A percentile compares a stretch with the other conserved stretches of the same genome.
Conservation (phyloP, 495 filamentous ascomycete species). For the Lineolata rhizophorae region DNA sequence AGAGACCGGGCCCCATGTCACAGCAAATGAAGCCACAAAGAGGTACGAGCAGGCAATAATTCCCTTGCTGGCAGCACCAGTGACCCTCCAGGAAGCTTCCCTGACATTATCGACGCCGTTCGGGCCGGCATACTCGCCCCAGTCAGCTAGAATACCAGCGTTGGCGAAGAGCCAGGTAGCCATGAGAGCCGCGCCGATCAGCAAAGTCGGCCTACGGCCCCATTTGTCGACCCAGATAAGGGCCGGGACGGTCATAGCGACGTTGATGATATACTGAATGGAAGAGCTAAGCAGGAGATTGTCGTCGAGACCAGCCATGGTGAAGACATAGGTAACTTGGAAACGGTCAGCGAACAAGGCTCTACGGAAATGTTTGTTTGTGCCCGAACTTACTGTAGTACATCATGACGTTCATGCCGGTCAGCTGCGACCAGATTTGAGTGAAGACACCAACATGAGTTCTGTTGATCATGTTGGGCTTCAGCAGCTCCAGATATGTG, state of each 20-base stretch:
- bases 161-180: slow-evolving; percentile 30
- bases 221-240: slow-evolving; percentile 53
- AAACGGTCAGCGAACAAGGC: too few species aligned
- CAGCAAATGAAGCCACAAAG: slow-evolving; percentile 10
- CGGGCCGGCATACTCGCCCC: slow-evolving; percentile 8
- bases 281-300: slow-evolving; percentile 46
- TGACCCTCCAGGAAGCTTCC: too few species aligned
- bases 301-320: slow-evolving; percentile 41
- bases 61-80: slow-evolving; percentile 9
- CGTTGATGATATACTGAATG: slow-evolving; percentile 57
- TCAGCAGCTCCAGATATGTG: slow-evolving; percentile 47
- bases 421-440: slow-evolving; percentile 50
- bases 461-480: slow-evolving; percentile 45
- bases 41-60: slow-evolving; percentile 12
- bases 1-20: slow-evolving; percentile 11
- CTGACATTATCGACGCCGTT: slow-evolving; percentile 14
- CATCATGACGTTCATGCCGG: slow-evolving; percentile 34
- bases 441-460: slow-evolving; percentile 47
- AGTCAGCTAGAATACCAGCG: slow-evolving; percentile 5
- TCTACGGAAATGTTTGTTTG: too few species aligned
- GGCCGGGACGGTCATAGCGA: slow-evolving; percentile 43
- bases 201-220: slow-evolving; percentile 46
- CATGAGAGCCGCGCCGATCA: slow-evolving; percentile 51
- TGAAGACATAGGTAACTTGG: slow-evolving; percentile 54
- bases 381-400: slow-evolving; percentile 60